Evolutionary conservation across 148 eudicot species (phyloP).

Genomic region (Vaccinium vitisidaea): DNA sequence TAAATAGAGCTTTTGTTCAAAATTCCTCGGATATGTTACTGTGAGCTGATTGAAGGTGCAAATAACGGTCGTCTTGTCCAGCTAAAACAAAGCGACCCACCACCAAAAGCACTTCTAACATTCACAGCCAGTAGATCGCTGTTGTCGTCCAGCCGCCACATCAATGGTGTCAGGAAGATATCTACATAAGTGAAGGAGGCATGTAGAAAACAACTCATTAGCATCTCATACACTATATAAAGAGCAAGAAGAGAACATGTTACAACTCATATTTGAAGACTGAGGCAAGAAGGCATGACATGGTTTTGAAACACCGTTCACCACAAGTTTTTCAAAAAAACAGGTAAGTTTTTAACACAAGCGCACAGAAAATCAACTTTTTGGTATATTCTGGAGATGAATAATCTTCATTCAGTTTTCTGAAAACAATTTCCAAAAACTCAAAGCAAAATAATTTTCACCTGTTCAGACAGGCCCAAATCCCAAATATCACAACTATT

Average conservation of each 20-base stretch:
- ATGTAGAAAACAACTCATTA: background rate
- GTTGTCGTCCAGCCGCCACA: slow-evolving; percentile 53
- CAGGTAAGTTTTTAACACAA: background rate
- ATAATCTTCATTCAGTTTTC: background rate
- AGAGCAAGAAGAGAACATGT: background rate
- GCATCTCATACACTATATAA: background rate
- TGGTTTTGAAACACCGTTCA: background rate
- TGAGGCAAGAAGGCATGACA: background rate
- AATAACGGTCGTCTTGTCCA: slow-evolving; percentile 10
- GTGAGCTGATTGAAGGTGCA: background rate
- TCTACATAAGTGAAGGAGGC: slow-evolving; percentile 23
- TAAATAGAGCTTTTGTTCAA: background rate
- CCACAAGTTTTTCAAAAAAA: background rate
- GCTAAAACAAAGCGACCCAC: background rate
- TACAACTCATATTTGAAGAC: background rate
- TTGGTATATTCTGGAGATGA: background rate
- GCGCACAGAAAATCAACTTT: background rate
- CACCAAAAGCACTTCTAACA: slow-evolving; percentile 34
- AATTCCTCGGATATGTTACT: background rate
- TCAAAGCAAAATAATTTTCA: background rate
- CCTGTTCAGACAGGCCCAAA: background rate
- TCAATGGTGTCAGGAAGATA: slow-evolving; percentile 73
- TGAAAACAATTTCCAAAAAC: background rate
- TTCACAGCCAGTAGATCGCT: slow-evolving; percentile 64
- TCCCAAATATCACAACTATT: background rate